phyloP scores from a whole-genome alignment of 2,329 filamentous ascomycete genomes.

The Phialocephala sp. region DNA sequence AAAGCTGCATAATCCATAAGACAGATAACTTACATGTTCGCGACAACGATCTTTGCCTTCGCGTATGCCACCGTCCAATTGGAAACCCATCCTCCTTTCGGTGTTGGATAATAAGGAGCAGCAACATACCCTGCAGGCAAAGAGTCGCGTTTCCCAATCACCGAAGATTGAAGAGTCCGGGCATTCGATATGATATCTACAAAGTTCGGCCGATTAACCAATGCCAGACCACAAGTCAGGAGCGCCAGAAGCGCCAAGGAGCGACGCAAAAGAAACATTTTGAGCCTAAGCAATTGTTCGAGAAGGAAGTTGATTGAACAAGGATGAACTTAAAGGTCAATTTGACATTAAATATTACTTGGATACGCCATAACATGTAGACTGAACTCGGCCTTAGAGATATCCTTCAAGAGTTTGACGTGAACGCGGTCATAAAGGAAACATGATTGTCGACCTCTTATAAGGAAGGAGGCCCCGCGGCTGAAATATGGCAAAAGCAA shows the following conservation, averaged over 20 bases:
- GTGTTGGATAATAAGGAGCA: conserved; percentile 38
- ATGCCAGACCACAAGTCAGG: not conserved
- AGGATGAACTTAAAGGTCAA: not conserved
- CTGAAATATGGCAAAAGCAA: not conserved
- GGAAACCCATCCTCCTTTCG: conserved; percentile 60
- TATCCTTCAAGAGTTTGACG: not conserved
- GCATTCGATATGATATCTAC: conserved; percentile 19
- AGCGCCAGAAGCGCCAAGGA: conserved; percentile 13
- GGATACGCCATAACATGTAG: not conserved
- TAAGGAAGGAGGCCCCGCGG: not conserved
- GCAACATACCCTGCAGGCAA: conserved; percentile 39
- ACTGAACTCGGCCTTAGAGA: not conserved
- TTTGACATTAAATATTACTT: conserved; percentile 2
- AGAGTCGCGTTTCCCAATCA: conserved; percentile 29
- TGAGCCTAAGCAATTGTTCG: not conserved
- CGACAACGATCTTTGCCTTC: conserved; percentile 71
- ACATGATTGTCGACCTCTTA: not conserved
- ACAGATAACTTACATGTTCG: conserved; percentile 58
- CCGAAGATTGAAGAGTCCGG: conserved; percentile 9
- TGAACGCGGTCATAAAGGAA: not conserved
- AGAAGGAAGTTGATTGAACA: not conserved
- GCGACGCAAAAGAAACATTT: not conserved
- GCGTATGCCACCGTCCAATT: conserved; percentile 71
- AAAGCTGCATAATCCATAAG: too few species aligned
- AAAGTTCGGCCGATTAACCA: conserved; percentile 25